phyloP scores from a whole-genome alignment of 2,329 filamentous ascomycete genomes.

The Diplodia mutila region DNA sequence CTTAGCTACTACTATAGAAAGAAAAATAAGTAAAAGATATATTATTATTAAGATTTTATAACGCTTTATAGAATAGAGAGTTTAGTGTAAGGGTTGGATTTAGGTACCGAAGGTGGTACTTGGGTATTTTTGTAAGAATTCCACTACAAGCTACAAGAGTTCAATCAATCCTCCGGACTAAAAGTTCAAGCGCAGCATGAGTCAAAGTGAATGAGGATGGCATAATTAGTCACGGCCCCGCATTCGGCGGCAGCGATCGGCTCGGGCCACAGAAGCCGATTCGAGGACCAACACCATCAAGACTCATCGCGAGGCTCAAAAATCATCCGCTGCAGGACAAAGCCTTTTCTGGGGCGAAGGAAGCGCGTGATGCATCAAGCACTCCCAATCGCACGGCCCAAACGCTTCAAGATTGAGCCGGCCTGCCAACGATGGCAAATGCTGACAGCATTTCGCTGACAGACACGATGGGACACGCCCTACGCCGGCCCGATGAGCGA shows the following conservation, averaged over 20 bases:
- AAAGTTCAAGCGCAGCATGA: no score
- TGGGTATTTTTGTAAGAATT: no score
- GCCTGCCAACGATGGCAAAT: not conserved
- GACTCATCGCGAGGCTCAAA: not conserved
- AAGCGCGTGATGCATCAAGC: no score
- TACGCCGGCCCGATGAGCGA: not conserved
- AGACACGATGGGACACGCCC: not conserved
- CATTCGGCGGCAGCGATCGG: constrained; percentile 9
- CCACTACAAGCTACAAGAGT: no score
- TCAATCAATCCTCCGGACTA: not conserved
- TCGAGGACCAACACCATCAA: not conserved
- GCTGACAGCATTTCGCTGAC: not conserved
- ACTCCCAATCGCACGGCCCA: not conserved
- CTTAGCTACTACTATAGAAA: no score
- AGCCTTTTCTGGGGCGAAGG: not conserved
- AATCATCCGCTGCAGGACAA: not conserved
- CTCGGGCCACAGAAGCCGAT: not conserved
- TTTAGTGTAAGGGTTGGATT: no score
- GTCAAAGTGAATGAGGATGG: not conserved
- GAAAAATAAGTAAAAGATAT: no score
- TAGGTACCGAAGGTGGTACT: no score
- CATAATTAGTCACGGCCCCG: constrained; percentile 1
- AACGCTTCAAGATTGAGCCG: not conserved
- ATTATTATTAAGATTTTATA: no score
- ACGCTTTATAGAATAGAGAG: no score